These are phyloP conservation scores for Kewa caespitosa DNA, from an alignment of 179 eudicot species.

Conservation along the genomic window DNA sequence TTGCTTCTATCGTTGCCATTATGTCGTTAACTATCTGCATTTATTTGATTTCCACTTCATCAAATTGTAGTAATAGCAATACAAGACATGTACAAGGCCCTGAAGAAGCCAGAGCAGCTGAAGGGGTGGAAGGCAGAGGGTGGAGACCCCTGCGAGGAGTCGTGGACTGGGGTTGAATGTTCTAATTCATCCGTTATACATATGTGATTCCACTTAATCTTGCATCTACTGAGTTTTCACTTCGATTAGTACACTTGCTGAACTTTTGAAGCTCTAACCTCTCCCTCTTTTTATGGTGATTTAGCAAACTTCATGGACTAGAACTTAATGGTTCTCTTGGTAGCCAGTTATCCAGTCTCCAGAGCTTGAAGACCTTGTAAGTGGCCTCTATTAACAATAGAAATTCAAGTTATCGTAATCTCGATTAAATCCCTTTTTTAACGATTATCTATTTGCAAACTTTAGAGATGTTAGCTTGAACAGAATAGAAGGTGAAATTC, in stretches of 20 bases:
- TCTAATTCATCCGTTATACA: conserved; percentile 60
- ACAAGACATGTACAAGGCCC: conserved; percentile 63
- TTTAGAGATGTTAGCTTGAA: conserved; percentile 75
- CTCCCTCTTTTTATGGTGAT: background rate
- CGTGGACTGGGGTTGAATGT: conserved; percentile 82
- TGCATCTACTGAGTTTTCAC: background rate
- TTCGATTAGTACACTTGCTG: background rate
- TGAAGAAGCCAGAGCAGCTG: conserved; percentile 58
- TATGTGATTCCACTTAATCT: conserved; percentile 41
- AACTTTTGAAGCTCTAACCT: background rate
- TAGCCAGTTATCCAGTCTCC: conserved; percentile 52
- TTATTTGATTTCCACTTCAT: background rate
- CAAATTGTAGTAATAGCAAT: conserved; percentile 48
- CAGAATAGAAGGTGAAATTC: conserved; percentile 62
- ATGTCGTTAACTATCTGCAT: too few species aligned
- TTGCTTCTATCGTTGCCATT: too few species aligned
- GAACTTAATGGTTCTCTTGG: conserved; percentile 64
- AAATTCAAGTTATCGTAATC: background rate
- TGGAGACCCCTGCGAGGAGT: conserved; percentile 77
- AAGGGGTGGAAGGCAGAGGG: conserved; percentile 63
- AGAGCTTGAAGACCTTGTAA: conserved; percentile 65
- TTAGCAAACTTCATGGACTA: conserved; percentile 67
- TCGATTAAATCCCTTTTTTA: background rate
- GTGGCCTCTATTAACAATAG: conserved; percentile 12
- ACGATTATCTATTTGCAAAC: conserved; percentile 17